Evolutionary conservation across 2,329 filamentous ascomycete genomes (phyloP).

Genomic region (Acephala macrosclerotiorum): DNA sequence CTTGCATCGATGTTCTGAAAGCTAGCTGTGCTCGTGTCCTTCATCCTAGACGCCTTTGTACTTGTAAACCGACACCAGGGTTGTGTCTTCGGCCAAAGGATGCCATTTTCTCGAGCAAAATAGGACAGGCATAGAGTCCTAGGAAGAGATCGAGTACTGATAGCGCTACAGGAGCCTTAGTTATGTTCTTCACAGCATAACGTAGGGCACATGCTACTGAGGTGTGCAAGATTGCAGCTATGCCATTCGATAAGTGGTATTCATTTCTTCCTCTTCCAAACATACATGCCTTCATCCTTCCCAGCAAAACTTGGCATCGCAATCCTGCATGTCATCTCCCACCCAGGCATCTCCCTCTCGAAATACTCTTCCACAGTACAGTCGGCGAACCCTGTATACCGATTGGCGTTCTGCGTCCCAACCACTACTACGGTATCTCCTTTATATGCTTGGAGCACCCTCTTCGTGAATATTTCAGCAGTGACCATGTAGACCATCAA

Average conservation of each 20-base stretch:
- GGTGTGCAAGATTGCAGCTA: neutral
- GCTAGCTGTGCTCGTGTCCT: no score
- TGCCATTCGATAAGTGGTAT: neutral
- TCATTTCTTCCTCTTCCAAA: conserved; percentile 16
- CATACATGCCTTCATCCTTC: conserved; percentile 70
- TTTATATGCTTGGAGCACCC: conserved; percentile 65
- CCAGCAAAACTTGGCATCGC: conserved; percentile 77
- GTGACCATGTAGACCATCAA: conserved; percentile 76
- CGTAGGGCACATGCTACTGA: no score
- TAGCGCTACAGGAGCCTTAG: no score
- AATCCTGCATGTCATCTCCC: conserved; percentile 68
- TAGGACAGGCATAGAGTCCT: no score
- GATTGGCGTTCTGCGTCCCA: conserved; percentile 77
- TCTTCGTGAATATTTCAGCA: conserved; percentile 69
- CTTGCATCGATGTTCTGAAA: neutral
- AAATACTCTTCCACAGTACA: conserved; percentile 73
- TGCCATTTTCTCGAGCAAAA: no score
- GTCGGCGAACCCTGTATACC: conserved; percentile 73
- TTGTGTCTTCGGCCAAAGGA: no score
- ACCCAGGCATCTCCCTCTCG: conserved; percentile 60
- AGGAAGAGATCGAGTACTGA: no score
- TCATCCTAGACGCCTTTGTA: no score
- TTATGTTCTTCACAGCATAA: no score
- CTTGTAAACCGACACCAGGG: no score
- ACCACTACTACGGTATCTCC: conserved; percentile 74